Conservation (phyloP, 2,329 filamentous ascomycete genomes). For the Botrytis pseudocinerea region DNA sequence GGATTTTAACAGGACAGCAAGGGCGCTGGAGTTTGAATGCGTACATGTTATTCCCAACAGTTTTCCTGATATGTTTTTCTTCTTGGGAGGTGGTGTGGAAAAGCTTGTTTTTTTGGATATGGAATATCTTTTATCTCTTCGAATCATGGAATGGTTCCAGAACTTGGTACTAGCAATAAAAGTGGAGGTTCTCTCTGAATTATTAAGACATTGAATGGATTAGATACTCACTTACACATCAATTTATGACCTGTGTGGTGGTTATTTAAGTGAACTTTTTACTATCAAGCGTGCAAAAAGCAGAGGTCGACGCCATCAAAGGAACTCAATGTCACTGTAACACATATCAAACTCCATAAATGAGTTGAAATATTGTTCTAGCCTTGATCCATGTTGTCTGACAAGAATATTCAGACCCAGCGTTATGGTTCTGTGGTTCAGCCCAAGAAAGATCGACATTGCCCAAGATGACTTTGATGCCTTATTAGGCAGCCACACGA, state of each 20-base stretch:
- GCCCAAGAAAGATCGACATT: slow-evolving; percentile 14
- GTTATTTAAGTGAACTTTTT: background rate
- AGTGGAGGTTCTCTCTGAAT: background rate
- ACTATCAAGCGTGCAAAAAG: background rate
- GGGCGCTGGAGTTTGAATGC: slow-evolving; percentile 33
- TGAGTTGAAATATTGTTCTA: background rate
- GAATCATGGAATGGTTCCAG: slow-evolving; percentile 13
- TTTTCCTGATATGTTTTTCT: slow-evolving; percentile 20
- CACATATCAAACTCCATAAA: background rate
- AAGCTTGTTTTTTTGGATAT: slow-evolving; percentile 23
- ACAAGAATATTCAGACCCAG: slow-evolving; percentile 6
- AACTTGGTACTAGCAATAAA: slow-evolving; percentile 15
- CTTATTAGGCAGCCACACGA: slow-evolving; percentile 7
- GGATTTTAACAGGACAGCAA: slow-evolving; percentile 36
- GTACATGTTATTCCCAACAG: slow-evolving; percentile 8
- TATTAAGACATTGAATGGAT: background rate
- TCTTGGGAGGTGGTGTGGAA: slow-evolving; percentile 22
- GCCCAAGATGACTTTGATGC: background rate
- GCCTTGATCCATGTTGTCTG: slow-evolving; percentile 6
- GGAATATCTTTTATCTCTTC: slow-evolving; percentile 11
- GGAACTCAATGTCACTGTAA: background rate
- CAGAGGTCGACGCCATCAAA: background rate
- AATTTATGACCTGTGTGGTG: background rate
- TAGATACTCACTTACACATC: background rate
- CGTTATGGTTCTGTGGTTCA: slow-evolving; percentile 12